phyloP scores from a whole-genome alignment of 805 yeast species.

The Zygosaccharomyces pseudorouxii region DNA sequence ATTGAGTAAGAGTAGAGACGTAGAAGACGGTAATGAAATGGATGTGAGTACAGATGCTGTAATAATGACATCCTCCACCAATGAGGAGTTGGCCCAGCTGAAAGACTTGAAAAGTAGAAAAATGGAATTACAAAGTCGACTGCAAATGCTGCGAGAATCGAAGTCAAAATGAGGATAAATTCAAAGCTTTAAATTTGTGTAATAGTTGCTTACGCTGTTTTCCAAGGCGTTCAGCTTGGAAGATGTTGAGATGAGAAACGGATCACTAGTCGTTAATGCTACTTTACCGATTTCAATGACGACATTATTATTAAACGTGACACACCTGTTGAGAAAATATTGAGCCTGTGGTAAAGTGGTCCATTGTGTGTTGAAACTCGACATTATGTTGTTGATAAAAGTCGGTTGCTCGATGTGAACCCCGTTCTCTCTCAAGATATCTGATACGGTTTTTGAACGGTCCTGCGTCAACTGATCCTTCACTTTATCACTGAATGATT shows the following conservation, averaged over 20 bases:
- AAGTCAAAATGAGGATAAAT: background rate
- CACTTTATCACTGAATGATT: conserved; percentile 55
- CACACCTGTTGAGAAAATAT: conserved; percentile 56
- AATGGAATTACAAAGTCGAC: conserved; percentile 16
- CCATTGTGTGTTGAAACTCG: conserved; percentile 33
- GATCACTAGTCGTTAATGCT: conserved; percentile 63
- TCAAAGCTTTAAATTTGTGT: conserved; percentile 19
- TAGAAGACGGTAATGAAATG: conserved; percentile 8
- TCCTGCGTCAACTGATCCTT: conserved; percentile 50
- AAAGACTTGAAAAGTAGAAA: conserved; percentile 24
- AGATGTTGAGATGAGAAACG: conserved; percentile 55
- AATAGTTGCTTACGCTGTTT: conserved; percentile 22
- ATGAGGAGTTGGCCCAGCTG: conserved; percentile 31
- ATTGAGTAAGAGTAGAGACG: conserved; percentile 16
- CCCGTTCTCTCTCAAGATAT: conserved; percentile 40
- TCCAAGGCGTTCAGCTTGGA: conserved; percentile 63
- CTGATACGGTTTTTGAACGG: conserved; percentile 37
- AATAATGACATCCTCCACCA: conserved; percentile 31
- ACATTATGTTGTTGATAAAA: conserved; percentile 35
- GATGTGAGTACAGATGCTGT: conserved; percentile 27
- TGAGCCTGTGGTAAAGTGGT: conserved; percentile 38
- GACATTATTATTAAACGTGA: conserved; percentile 55
- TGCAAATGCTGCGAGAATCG: conserved; percentile 11
- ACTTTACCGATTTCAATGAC: conserved; percentile 58
- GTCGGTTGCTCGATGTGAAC: conserved; percentile 31